These are phyloP conservation scores for Nidularia pulvinata DNA, from an alignment of 768 basidiomycete genomes.

Conservation along the genomic window DNA sequence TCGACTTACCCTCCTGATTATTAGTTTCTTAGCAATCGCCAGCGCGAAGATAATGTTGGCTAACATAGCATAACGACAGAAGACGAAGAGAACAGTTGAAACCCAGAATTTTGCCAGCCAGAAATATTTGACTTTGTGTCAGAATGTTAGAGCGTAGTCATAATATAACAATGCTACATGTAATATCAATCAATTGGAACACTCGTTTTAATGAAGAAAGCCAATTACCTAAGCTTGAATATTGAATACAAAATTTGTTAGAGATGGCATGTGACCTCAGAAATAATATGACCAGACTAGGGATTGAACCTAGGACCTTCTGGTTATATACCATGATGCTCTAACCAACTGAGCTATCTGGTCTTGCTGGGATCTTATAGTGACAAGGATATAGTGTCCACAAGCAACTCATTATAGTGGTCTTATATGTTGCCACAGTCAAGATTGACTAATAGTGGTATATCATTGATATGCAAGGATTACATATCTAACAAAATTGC, in stretches of 20 bases:
- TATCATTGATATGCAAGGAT: no score
- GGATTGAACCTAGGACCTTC: no score
- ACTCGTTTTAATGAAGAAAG: neutral
- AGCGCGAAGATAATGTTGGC: slow-evolving; percentile 29
- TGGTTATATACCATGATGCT: no score
- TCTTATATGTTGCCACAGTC: no score
- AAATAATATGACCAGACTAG: no score
- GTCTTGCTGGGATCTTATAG: no score
- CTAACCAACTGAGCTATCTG: no score
- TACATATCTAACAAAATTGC: neutral
- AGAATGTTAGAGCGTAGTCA: slow-evolving; percentile 27
- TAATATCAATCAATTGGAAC: neutral
- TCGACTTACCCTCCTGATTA: slow-evolving; percentile 5
- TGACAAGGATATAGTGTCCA: no score
- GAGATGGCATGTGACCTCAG: no score
- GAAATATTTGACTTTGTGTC: slow-evolving; percentile 25
- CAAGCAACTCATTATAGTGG: no score
- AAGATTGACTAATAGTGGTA: no score
- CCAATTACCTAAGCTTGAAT: slow-evolving; percentile 13
- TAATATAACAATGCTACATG: slow-evolving; percentile 23
- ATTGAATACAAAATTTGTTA: slow-evolving; percentile 9
- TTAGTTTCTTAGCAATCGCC: slow-evolving; percentile 15
- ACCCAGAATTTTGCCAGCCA: slow-evolving; percentile 21
- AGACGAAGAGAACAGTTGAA: slow-evolving; percentile 24
- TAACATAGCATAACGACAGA: slow-evolving; percentile 29